Conservation (phyloP, 2,329 filamentous ascomycete genomes). For the Ceratocystis cubensis region DNA sequence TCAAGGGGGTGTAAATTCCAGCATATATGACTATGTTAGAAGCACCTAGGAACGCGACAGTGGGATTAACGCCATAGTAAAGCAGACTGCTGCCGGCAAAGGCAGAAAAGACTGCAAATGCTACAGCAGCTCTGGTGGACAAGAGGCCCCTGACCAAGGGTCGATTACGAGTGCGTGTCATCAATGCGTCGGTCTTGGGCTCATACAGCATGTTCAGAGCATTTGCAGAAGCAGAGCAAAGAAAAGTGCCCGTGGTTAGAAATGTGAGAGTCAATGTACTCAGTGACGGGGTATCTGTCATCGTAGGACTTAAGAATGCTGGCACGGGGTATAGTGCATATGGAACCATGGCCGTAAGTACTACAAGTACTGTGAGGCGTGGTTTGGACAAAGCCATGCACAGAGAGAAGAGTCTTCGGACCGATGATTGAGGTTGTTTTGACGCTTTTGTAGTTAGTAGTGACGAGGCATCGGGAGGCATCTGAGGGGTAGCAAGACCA, state of each 20-base stretch:
- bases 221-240: conserved; percentile 86
- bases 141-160: conserved; percentile 77
- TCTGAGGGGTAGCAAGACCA: conserved; percentile 25
- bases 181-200: conserved; percentile 74
- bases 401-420: conserved; percentile 58
- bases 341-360: conserved; percentile 77
- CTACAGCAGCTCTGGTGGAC: conserved; percentile 53
- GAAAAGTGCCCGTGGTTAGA: conserved; percentile 75
- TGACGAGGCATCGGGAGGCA: conserved; percentile 43
- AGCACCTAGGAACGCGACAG: conserved; percentile 71
- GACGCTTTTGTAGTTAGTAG: conserved; percentile 42
- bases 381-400: conserved; percentile 92
- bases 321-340: conserved; percentile 92
- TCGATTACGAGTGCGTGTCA: conserved; percentile 84
- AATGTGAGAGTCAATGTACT: conserved; percentile 86
- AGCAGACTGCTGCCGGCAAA: conserved; percentile 56
- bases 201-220: conserved; percentile 97
- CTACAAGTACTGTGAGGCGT: conserved; percentile 78
- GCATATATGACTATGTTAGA: conserved; percentile 84
- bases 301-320: conserved; percentile 61
- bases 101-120: conserved; percentile 69
- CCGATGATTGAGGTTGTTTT: conserved; percentile 37
- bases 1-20: conserved; percentile 83
- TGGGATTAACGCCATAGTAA: conserved; percentile 87
- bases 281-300: conserved; percentile 59